Conservation (phyloP, 1,139 yeast genomes). For the Lizanozyma gosingica region DNA sequence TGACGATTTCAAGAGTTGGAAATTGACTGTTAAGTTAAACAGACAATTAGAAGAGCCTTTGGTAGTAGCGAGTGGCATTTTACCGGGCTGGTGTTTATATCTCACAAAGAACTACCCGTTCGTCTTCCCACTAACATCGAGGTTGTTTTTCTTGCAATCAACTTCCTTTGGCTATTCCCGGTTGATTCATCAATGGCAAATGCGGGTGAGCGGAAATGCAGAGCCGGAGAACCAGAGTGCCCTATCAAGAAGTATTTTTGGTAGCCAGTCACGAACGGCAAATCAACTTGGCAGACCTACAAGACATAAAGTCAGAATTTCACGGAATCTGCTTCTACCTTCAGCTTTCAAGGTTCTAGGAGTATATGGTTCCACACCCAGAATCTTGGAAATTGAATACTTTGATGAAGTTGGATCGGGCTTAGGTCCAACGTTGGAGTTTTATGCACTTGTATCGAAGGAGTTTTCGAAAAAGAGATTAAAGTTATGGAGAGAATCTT, state of each 20-base stretch:
- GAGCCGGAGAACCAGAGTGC: background rate
- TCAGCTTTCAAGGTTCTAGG: conserved; percentile 77
- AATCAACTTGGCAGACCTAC: conserved; percentile 65
- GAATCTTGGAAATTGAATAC: conserved; percentile 79
- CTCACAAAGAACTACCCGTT: conserved; percentile 71
- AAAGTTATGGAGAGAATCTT: conserved; percentile 54
- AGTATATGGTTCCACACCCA: conserved; percentile 71
- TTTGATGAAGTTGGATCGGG: conserved; percentile 95
- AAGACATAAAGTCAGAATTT: conserved; percentile 72
- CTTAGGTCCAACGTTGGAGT: conserved; percentile 90
- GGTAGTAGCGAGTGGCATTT: conserved; percentile 76
- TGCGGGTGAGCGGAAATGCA: conserved; percentile 15
- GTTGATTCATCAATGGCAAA: conserved; percentile 71
- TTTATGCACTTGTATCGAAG: conserved; percentile 72
- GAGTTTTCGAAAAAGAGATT: conserved; percentile 55
- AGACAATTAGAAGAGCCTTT: conserved; percentile 87
- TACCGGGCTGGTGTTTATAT: conserved; percentile 81
- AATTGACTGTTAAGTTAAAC: conserved; percentile 77
- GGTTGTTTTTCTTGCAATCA: conserved; percentile 71
- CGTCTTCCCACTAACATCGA: conserved; percentile 74
- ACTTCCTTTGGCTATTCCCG: conserved; percentile 92
- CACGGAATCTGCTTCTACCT: conserved; percentile 61
- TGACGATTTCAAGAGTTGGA: conserved; percentile 33
- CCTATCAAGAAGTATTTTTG: conserved; percentile 4
- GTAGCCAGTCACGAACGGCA: conserved; percentile 6